Base-by-base conservation (phyloP, 306 rosid species). In the Myrica gale region DNA sequence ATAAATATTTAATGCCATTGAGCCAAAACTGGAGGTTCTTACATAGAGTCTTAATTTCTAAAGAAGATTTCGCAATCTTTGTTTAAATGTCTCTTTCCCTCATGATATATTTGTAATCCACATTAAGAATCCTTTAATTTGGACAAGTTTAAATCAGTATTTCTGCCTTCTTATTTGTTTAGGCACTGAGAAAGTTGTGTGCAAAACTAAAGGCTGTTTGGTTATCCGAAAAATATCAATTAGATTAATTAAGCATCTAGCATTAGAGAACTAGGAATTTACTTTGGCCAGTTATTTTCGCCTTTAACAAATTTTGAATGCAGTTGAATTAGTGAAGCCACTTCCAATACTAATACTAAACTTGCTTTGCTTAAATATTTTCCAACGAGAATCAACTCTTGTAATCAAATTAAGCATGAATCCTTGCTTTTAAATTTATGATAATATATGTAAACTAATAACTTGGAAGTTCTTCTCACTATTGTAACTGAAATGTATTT, bases 11-110 rank as follows among this genome's bases (percentile, higher is more conserved):
- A 81, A 78, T 78, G 77, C 55, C 39, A 46, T 74, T 60, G 70
- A 65, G 79, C 77, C 74, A 70, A 81, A 37, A 68, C 57, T n/a
- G 47, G 37, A 75, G 65, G 50, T 60, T 82, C 77, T 47, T 41
- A 45, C 82, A 73, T 69, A 52, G 72, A 83, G 55, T 79, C 80
- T 73, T n/a, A n/a, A n/a, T n/a, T 75, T 74, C 58, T 63, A 16
- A 47, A 66, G 72, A 79, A 76, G 86, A 84, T 87, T 66, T 74
- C 66, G 61, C 48, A 72, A 87, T 79, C 85, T 72, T 76, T 69
- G 46, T 3, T 69, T 68, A 69, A 48, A 39, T 62, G 44, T 32
- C 23, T 42, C 51, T n/a, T 21, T 62, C 26, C 39, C 10, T 32
- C 37, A 2, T n/a, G n/a, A n/a, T 17, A 11, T 57, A 55, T 23